Evolutionary conservation across 176 grass and related monocot genomes (phyloP), one percentile per base, ranked within the genome.

Genomic region (Pontederia paniculata): DNA sequence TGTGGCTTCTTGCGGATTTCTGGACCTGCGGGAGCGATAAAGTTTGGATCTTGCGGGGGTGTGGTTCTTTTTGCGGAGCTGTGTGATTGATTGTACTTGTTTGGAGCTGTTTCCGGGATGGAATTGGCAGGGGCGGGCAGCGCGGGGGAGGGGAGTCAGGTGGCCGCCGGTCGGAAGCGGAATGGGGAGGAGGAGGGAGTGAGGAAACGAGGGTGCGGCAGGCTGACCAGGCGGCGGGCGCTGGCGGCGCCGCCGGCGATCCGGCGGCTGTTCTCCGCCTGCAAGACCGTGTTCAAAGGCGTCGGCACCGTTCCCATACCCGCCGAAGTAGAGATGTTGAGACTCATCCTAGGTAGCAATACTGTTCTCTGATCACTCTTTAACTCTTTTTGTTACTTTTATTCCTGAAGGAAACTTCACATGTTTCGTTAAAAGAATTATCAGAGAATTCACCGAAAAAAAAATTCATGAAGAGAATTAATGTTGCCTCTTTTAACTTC

Each of bases 231-330:
- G 70, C 59, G 81, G 17, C 74, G 79, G 44, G 48, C 64, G 7
- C 88, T 83, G 76, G 66, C 87, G n/a, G 50, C 75, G 48, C 6
- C 74, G 25, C 48, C 63, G n/a, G 62, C 63, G 9, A 65, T 89
- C 48, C 91, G 90, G 79, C 74, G 77, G 1, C 77, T 97, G 48
- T 97, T 97, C 71, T 75, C 63, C 62, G 74, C 83, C 1, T 97
- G 91, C 75, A 81, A 81, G 67, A 72, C 76, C 55, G 86, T 87
- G 58, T 97, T 97, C 77, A 47, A 63, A 49, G 91, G 91, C 0
- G 68, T 80, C 6, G 91, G 77, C 48, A 89, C 86, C 55, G 80
- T 97, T 9, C 91, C 86, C 45, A 54, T 8, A 18, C 82, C 79
- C 16, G 54, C 62, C 43, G 74, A 97, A 28, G 91, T 87, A 50